Conservation (phyloP, 306 rosid species). For the Arachis hypogaea region DNA sequence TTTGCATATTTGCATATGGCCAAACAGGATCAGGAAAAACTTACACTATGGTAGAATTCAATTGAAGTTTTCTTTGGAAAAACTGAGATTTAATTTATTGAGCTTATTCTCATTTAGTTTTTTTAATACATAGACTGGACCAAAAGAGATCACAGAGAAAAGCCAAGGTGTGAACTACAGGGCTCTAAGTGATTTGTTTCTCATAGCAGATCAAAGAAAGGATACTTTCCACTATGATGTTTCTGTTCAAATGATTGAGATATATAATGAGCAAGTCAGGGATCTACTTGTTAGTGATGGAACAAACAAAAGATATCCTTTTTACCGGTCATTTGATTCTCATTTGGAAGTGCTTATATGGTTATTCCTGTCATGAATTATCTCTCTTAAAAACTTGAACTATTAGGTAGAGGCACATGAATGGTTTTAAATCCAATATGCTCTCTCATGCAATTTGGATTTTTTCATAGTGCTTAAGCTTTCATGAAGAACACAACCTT, state of each 20-base stretch:
- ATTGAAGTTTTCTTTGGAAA: neutral
- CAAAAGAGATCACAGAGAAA: slow-evolving; percentile 84
- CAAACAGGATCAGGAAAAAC: slow-evolving; percentile 98
- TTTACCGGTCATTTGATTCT: slow-evolving; percentile 38
- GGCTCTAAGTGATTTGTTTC: slow-evolving; percentile 91
- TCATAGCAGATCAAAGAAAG: slow-evolving; percentile 81
- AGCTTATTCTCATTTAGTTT: slow-evolving; percentile 27
- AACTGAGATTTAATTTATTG: neutral
- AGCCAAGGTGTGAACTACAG: slow-evolving; percentile 94
- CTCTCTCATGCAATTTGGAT: neutral
- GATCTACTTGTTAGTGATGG: slow-evolving; percentile 92
- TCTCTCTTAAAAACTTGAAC: too few species aligned
- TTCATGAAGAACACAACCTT: slow-evolving; percentile 27
- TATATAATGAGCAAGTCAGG: slow-evolving; percentile 96
- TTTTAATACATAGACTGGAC: slow-evolving; percentile 71
- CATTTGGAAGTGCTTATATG: neutral
- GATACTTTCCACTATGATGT: slow-evolving; percentile 80
- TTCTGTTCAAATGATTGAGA: slow-evolving; percentile 97
- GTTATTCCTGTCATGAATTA: neutral
- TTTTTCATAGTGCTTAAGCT: slow-evolving; percentile 5
- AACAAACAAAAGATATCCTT: slow-evolving; percentile 95
- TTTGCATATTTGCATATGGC: slow-evolving; percentile 94
- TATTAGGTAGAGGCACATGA: too few species aligned
- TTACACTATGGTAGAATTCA: slow-evolving; percentile 72
- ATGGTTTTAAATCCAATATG: too few species aligned